Conservation (phyloP, 2,329 filamentous ascomycete species). For the Lasiodiplodia citricola region DNA sequence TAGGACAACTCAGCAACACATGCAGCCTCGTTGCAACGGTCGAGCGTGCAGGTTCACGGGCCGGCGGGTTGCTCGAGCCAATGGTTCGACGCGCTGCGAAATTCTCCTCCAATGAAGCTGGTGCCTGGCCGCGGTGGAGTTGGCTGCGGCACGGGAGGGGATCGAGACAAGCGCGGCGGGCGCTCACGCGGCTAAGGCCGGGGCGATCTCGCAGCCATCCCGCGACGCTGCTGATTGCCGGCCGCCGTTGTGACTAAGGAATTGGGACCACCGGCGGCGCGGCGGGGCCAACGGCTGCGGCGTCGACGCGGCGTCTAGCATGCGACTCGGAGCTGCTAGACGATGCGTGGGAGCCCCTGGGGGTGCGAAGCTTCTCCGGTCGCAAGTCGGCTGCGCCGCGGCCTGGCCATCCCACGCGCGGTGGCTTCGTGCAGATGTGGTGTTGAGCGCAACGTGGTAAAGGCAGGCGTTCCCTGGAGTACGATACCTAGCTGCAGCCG, state of each 20-base stretch:
- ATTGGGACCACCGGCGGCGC: not conserved
- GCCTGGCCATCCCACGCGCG: not conserved
- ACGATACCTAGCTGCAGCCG: constrained; percentile 11
- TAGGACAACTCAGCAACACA: constrained; percentile 20
- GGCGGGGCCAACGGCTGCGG: constrained; percentile 6
- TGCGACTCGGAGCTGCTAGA: not conserved
- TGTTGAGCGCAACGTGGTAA: not conserved
- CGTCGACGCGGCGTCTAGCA: constrained; percentile 3
- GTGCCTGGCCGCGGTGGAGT: not conserved
- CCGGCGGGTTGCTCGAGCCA: constrained; percentile 10
- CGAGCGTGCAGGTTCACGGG: not conserved
- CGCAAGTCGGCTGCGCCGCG: not conserved
- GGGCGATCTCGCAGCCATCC: constrained; percentile 13
- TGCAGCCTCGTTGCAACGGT: not conserved
- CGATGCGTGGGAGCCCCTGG: not conserved
- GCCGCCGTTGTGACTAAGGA: constrained; percentile 17
- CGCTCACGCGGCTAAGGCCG: not conserved
- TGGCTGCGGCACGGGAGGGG: constrained; percentile 5
- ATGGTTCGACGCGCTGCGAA: not conserved
- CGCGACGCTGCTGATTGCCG: constrained; percentile 8
- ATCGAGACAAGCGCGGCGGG: constrained; percentile 2
- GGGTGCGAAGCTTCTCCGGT: not conserved
- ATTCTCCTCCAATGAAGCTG: constrained; percentile 5
- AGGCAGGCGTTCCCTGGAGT: not conserved
- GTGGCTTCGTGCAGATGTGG: not conserved